Evolutionary conservation across 352 stramenopile species (phyloP), one percentile per base, ranked within the genome.

Genomic region (Phytophthora cajani): DNA sequence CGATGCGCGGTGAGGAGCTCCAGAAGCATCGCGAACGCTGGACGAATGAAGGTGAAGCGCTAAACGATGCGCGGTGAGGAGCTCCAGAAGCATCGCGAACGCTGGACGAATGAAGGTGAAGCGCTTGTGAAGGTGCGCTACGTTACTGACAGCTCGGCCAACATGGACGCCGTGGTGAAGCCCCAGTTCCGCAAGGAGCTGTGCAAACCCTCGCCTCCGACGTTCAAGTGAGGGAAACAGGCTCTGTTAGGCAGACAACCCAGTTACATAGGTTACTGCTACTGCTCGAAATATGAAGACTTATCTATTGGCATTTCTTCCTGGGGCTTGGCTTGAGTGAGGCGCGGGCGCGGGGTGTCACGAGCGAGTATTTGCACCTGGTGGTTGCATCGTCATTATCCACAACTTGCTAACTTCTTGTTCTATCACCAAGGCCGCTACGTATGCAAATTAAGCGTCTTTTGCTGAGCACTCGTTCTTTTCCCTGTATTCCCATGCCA

Each of bases 81-180:
- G 47, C 69, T 94, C 12, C 74, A 88, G 23, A 78, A 79, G 25
- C 79, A 92, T 54, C 80, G 74, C 30, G 65, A 82, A 52, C 83
- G 86, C 33, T 94, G 83, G 85, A 90, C 83, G 3, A 82, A 81
- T 21, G 85, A 94, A 66, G 74, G 65, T 30, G 79, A 87, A 58
- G 69, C 56, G 3, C 70, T 94, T 44, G 75, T 85, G 14, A 74
- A 78, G 16, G 62, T 73, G 46, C 82, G 87, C 23, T 92, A 91
- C 66, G 74, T 82, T 42, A 94, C 87, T 1, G 87, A 94, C 57
- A 69, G 52, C 36, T 82, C 80, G 1, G 77, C 73, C 1, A 79
- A 74, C 27, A 75, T 84, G 56, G 79, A 91, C 50, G 65, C 52
- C 5, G 36, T 78, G 14, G 81, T 91, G 40, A 79, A 85, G 23